Percentiles rank a stretch among this genome's conserved stretches.
Conservation (phyloP, 306 rosid species). For the Gastrolobium bilobum region DNA sequence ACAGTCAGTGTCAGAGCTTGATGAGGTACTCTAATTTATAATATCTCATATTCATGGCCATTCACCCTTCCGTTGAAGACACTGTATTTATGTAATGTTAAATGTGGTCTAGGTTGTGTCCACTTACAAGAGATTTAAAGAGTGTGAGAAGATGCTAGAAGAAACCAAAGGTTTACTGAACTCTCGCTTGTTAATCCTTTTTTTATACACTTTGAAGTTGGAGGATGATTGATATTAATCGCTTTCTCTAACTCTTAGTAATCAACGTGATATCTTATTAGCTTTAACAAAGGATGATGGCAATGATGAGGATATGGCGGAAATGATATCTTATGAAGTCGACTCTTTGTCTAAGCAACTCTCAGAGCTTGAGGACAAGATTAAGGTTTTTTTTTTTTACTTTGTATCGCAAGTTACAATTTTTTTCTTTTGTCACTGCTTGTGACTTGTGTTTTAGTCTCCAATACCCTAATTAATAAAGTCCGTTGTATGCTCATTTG, state of each 20-base stretch:
- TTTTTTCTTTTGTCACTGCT: conserved; percentile 39
- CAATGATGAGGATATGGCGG: conserved; percentile 89
- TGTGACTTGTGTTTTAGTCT: conserved; percentile 27
- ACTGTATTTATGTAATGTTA: background rate
- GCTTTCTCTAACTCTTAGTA: conserved; percentile 13
- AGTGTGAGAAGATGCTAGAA: conserved; percentile 81
- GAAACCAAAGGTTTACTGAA: conserved; percentile 80
- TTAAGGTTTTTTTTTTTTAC: conserved; percentile 64
- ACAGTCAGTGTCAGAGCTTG: conserved; percentile 92
- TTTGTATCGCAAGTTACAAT: conserved; percentile 28
- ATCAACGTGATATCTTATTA: conserved; percentile 44
- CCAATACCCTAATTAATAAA: background rate
- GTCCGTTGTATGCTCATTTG: conserved; percentile 33
- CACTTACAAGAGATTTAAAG: conserved; percentile 73
- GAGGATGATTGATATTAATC: conserved; percentile 26
- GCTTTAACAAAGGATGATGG: conserved; percentile 85
- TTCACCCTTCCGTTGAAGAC: conserved; percentile 5
- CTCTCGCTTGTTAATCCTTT: conserved; percentile 22
- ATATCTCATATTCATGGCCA: background rate
- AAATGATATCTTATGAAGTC: conserved; percentile 83
- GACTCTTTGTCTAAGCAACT: conserved; percentile 73
- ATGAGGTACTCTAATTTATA: conserved; percentile 63
- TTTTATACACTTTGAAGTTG: conserved; percentile 21
- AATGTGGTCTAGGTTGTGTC: conserved; percentile 75
- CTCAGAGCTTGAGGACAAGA: conserved; percentile 73